Evolutionary conservation across 768 basidiomycete genomes (phyloP).

Genomic region (Lentinus tigrinus): DNA sequence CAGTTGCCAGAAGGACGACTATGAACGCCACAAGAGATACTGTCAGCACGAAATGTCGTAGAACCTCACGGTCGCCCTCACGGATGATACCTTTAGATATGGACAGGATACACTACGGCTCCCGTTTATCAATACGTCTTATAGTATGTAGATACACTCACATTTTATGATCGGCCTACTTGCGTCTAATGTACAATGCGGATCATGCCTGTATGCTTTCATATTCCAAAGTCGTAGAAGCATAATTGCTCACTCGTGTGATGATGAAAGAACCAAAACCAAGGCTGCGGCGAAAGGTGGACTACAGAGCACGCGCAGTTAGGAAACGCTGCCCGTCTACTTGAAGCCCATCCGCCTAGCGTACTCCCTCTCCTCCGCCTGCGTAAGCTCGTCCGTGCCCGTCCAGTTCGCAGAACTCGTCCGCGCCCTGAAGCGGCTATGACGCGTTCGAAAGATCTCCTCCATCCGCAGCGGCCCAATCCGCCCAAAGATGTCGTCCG

Average conservation of each 20-base stretch:
- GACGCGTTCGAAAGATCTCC: slow-evolving; percentile 81
- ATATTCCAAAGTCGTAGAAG: no score
- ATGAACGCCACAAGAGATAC: slow-evolving; percentile 6
- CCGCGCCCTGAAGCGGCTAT: slow-evolving; percentile 81
- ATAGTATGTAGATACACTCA: background rate
- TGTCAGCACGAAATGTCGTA: background rate
- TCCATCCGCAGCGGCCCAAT: slow-evolving; percentile 89
- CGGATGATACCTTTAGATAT: background rate
- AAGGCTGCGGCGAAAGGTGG: no score
- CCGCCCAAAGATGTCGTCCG: slow-evolving; percentile 89
- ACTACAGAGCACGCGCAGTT: no score
- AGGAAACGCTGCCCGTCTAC: slow-evolving; percentile 12
- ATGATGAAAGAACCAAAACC: background rate
- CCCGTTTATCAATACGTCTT: background rate
- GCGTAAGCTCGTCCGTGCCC: slow-evolving; percentile 84
- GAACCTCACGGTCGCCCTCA: background rate
- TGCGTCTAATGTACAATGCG: background rate
- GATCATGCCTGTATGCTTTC: no score
- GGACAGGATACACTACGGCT: background rate
- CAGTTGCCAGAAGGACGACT: slow-evolving; percentile 13
- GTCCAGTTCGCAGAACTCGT: slow-evolving; percentile 97
- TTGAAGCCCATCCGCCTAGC: slow-evolving; percentile 88
- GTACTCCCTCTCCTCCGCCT: slow-evolving; percentile 84
- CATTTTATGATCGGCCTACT: background rate
- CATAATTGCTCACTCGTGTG: no score